Percentiles rank a stretch among this genome's conserved stretches.
phyloP scores from a whole-genome alignment of 2,329 filamentous ascomycete species.

The Cytospora piceae region DNA sequence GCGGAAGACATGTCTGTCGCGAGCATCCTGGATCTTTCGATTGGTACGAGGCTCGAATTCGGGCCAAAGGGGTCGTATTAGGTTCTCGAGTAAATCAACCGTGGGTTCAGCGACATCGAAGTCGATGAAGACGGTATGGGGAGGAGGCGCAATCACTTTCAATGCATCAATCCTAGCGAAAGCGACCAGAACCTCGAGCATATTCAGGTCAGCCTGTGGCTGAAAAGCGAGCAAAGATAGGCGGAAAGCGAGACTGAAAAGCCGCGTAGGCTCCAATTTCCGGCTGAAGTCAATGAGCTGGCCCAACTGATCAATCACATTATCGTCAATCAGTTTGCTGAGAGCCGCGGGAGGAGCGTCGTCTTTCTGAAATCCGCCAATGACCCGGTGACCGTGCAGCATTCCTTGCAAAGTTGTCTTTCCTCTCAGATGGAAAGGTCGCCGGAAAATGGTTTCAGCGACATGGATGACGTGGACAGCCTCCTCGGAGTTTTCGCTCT shows the following conservation, averaged over 20 bases:
- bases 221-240: conserved; percentile 14
- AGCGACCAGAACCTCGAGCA: conserved; percentile 7
- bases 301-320: conserved; percentile 18
- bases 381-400: conserved; percentile 1
- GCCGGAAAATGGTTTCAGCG: not conserved
- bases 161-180: conserved; percentile 10
- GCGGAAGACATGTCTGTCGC: not conserved
- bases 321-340: conserved; percentile 6
- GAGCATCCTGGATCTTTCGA: not conserved
- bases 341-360: not conserved
- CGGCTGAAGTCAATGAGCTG: conserved; percentile 19
- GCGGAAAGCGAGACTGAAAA: conserved; percentile 16
- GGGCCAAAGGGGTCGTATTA: conserved; percentile 8
- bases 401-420: not conserved
- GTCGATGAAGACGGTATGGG: conserved; percentile 14
- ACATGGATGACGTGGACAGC: conserved; percentile 15
- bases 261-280: not conserved
- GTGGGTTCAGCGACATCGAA: not conserved
- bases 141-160: conserved; percentile 10
- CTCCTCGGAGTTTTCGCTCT: not conserved
- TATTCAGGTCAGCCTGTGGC: not conserved
- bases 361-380: conserved; percentile 15
- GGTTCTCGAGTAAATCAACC: not conserved
- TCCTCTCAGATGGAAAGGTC: not conserved
- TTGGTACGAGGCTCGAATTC: not conserved